Evolutionary conservation across 345 rosid species (phyloP), one percentile per base, ranked within the genome.

Genomic region (Kandelia obovata): DNA sequence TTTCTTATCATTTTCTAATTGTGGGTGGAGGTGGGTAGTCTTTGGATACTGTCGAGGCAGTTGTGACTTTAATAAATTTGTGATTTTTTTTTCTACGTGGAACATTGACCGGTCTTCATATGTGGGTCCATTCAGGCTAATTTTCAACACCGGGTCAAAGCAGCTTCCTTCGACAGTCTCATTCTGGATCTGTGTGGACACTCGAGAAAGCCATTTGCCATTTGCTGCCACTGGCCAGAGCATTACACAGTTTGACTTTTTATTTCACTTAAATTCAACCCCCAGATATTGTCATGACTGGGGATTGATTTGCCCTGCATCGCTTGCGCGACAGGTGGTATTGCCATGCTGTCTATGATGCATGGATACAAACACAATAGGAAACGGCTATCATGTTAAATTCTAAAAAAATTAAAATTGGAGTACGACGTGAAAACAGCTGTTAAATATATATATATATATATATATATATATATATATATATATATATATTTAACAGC

Each of bases 221-320:
- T 7, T 34, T 34, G 37, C 37, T 34, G 2, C 30, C 30, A 28
- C 37, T 34, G 1, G 37, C 37, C 37, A 34, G 81, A 83, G 80
- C 83, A 20, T 58, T 79, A 75, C 57, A 71, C 63, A 68, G 83
- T 39, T 85, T 85, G 89, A 85, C 89, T 79, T 71, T 26, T 57
- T 25, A 28, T 3, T 23, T 26, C 16, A 2, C 46, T 0, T 2
- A 39, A 39, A 1, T 39, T 39, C 46, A 10, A 39, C 46, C 46
- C 46, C 0, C 2, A 10, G 4, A 39, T 39, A 11, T 10, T 11
- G 46, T 39, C 16, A 39, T 10, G 46, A 11, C 4, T 39, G 15
- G 9, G 10, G 15, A 11, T 39, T 39, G 46, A 7, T 39, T 9
- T 9, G 15, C 15, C 2, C 15, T 34, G 9, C 7, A 7, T 1